Base-by-base conservation (phyloP, 257 asterid genomes). In the Phtheirospermum japonicum region DNA sequence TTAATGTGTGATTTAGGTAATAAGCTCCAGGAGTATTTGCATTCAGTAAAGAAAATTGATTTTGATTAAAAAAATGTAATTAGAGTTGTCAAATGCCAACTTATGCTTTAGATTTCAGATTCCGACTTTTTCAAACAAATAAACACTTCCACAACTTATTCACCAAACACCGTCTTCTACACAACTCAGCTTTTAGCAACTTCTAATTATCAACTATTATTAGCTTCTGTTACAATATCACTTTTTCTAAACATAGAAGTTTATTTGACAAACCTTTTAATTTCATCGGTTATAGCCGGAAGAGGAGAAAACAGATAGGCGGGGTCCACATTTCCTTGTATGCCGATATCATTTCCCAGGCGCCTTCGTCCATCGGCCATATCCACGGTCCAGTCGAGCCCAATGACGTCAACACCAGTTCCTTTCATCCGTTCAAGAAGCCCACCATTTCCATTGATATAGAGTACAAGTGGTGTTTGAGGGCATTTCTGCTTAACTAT, bases 381-480 rank as follows among this genome's bases (percentile, higher is more conserved):
- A 69, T 89, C 99, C 40, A 89, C 85, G 6, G 97, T 87, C 99
- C 97, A 93, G 80, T 93, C 95, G 42, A 89, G 96, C 70, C 97
- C 97, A 65, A 89, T 80, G 43, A 93, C 99, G 63, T 93, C 99
- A 69, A 89, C 96, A 54, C 95, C 97, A 61, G 96, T 93, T 68
- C 72, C 74, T 84, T 81, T 83, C 97, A 89, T 93, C 72, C 87
- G 82, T 72, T 89, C 99, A 53, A 93, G 85, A 63, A 93, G 79
- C 30, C 97, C 97, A 16, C 97, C 99, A 57, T 87, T 89, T 74
- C 94, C 97, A 58, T 93, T 93, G 66, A 91, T 93, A 63, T 93
- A 89, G 76, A 89, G 88, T 61, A 87, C 96, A 59, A 93, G 86
- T 5, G 92, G 97, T 48, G 95, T 89, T 67, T 73, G 79, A 32